A percentile compares a stretch with the other conserved stretches of the same genome.
These are phyloP conservation scores for Smittium mucronatum DNA, from an alignment of 371 early-diverging fungal genomes.

Conservation along the genomic window DNA sequence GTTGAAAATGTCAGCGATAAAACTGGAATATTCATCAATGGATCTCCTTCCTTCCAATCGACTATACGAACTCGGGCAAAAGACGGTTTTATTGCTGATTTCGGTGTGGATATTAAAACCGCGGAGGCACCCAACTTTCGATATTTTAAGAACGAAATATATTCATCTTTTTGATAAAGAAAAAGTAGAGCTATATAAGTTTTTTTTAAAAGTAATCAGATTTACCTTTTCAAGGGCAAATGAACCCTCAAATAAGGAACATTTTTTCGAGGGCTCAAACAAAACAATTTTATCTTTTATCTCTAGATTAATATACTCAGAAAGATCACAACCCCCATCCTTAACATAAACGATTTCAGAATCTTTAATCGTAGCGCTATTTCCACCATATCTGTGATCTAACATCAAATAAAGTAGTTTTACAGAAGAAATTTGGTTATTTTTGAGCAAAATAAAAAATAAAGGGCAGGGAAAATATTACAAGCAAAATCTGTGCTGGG, in stretches of 20 bases:
- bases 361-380: constrained; percentile 15
- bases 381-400: constrained; percentile 27
- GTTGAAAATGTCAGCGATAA: constrained; percentile 27
- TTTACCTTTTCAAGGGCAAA: constrained; percentile 21
- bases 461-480: constrained; percentile 1
- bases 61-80: constrained; percentile 20
- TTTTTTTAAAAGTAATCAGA: not conserved
- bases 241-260: constrained; percentile 26
- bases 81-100: constrained; percentile 17
- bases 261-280: constrained; percentile 11
- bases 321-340: constrained; percentile 16
- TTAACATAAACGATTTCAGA: constrained; percentile 13
- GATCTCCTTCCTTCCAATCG: constrained; percentile 34
- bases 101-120: constrained; percentile 2
- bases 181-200: not conserved
- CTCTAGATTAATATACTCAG: constrained; percentile 1
- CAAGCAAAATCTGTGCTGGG: constrained; percentile 20
- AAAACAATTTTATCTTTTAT: constrained; percentile 19
- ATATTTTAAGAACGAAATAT: constrained; percentile 2
- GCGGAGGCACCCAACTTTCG: constrained; percentile 3
- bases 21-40: constrained; percentile 29
- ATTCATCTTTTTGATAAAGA: not conserved
- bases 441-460: not conserved
- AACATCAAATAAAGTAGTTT: constrained; percentile 11
- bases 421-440: not conserved